Evolutionary conservation across 495 filamentous ascomycete species (phyloP).

Genomic region (Monascus purpureus): DNA sequence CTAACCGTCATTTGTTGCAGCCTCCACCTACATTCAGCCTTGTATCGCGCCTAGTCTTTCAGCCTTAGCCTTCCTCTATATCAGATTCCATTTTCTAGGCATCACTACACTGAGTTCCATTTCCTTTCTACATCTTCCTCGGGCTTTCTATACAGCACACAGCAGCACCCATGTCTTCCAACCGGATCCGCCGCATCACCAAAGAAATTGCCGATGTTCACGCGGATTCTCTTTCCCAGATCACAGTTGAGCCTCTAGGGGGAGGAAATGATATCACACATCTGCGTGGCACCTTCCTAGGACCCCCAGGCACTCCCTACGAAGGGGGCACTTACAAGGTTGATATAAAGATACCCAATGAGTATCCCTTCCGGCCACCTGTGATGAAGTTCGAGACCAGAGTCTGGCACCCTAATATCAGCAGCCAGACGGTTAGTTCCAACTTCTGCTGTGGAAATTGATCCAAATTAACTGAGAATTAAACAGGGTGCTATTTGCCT

Average conservation of each 20-base stretch:
- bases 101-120: no score
- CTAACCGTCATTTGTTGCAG: no score
- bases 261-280: slow-evolving; percentile 63
- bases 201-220: slow-evolving; percentile 89
- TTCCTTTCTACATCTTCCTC: no score
- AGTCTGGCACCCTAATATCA: slow-evolving; percentile 97
- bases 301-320: slow-evolving; percentile 88
- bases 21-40: no score
- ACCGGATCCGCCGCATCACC: slow-evolving; percentile 66
- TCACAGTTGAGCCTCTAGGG: slow-evolving; percentile 51
- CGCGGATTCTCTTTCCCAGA: slow-evolving; percentile 58
- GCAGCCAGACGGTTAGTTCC: slow-evolving; percentile 72
- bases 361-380: slow-evolving; percentile 90
- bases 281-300: slow-evolving; percentile 68
- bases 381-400: slow-evolving; percentile 88
- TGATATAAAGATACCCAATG: slow-evolving; percentile 73
- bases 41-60: no score
- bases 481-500: slow-evolving; percentile 97
- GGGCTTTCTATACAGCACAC: neutral
- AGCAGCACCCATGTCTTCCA: slow-evolving; percentile 48
- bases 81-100: no score
- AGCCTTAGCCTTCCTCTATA: no score
- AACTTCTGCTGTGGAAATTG: neutral
- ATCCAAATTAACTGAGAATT: neutral
- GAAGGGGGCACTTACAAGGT: slow-evolving; percentile 74